Conservation (phyloP, 2,329 filamentous ascomycete genomes). For the Aureobasidium subglaciale region DNA sequence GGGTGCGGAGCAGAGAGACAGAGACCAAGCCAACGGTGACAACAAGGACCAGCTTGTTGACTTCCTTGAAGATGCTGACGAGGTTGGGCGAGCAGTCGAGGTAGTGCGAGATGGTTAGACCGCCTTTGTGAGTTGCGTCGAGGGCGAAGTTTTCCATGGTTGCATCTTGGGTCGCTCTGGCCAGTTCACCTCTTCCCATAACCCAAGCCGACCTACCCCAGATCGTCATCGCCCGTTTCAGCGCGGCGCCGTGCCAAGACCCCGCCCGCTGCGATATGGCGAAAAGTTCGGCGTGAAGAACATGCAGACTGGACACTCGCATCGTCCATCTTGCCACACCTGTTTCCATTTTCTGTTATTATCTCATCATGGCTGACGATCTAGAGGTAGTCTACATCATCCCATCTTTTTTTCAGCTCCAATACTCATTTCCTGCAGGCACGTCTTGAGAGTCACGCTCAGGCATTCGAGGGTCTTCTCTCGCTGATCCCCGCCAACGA, state of each 20-base stretch:
- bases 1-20: conserved; percentile 21
- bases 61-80: conserved; percentile 43
- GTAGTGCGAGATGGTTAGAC: conserved; percentile 41
- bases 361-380: conserved; percentile 18
- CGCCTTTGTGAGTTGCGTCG: conserved; percentile 27
- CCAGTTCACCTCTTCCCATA: not conserved
- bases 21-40: conserved; percentile 34
- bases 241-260: not conserved
- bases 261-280: not conserved
- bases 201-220: not conserved
- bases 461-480: conserved; percentile 79
- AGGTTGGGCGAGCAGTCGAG: conserved; percentile 45
- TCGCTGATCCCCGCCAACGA: conserved; percentile 84
- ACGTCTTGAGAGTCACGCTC: conserved; percentile 51
- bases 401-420: not conserved
- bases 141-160: conserved; percentile 29
- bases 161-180: conserved; percentile 1
- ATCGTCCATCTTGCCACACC: not conserved
- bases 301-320: not conserved
- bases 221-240: conserved; percentile 8
- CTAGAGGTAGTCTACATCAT: conserved; percentile 21
- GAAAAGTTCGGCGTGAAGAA: conserved; percentile 8
- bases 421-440: conserved; percentile 32
- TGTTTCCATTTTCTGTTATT: not conserved
- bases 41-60: conserved; percentile 45